Conservation (phyloP, 805 yeast species). For the Pichia manshurica region DNA sequence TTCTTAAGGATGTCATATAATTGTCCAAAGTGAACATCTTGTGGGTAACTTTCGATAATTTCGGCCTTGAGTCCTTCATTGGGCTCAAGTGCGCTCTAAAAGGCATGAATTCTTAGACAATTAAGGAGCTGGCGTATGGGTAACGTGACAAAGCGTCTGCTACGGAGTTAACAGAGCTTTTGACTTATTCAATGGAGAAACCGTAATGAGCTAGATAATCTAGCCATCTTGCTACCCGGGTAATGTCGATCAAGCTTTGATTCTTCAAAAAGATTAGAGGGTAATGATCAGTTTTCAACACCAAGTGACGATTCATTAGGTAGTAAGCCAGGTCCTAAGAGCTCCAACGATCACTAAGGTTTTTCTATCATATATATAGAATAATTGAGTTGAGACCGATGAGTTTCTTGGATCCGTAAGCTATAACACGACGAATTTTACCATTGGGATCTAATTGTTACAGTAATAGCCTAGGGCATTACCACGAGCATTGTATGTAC, state of each 20-base stretch:
- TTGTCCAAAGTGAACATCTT: not conserved
- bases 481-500: constrained; percentile 8
- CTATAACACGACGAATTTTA: constrained; percentile 1
- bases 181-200: constrained; percentile 2
- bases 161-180: constrained; percentile 1
- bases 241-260: not conserved
- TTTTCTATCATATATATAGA: not conserved
- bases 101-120: no score
- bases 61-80: not conserved
- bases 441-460: constrained; percentile 3
- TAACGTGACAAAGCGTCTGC: constrained; percentile 8
- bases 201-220: constrained; percentile 7
- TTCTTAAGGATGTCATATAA: not conserved
- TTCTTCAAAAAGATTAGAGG: not conserved
- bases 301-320: not conserved
- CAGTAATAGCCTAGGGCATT: not conserved
- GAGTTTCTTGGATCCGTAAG: constrained; percentile 6
- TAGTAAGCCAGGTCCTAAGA: not conserved
- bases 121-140: no score
- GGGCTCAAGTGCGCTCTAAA: no score
- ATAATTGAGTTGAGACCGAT: not conserved
- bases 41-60: not conserved
- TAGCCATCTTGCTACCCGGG: constrained; percentile 8
- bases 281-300: constrained; percentile 5
- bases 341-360: constrained; percentile 3